These are phyloP conservation scores for Corrigiola litoralis DNA, from an alignment of 179 eudicot genomes.

Conservation along the genomic window DNA sequence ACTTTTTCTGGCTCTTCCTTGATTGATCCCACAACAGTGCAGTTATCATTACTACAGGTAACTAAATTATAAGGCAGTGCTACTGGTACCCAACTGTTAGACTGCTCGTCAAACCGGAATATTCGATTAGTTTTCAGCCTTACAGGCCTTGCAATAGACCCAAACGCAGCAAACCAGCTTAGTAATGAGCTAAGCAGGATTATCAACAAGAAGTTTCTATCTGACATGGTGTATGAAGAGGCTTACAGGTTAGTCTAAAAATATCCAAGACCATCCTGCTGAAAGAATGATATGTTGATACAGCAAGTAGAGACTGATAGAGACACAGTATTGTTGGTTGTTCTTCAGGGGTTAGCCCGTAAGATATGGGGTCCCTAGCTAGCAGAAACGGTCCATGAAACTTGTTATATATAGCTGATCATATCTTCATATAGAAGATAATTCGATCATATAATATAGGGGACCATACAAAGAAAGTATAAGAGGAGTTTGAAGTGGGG, in stretches of 20 bases:
- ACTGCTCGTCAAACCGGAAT: constrained; percentile 56
- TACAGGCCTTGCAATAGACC: constrained; percentile 30
- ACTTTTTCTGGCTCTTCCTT: constrained; percentile 9
- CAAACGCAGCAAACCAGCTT: constrained; percentile 16
- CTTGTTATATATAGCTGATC: constrained; percentile 12
- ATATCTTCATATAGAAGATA: constrained; percentile 11
- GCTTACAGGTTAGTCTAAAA: background rate
- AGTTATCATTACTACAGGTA: constrained; percentile 55
- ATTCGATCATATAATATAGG: constrained; percentile 9
- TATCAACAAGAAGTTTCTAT: constrained; percentile 11
- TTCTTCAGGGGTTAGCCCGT: constrained; percentile 4
- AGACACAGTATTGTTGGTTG: background rate
- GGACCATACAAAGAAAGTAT: constrained; percentile 20
- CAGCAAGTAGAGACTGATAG: background rate
- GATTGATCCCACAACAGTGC: constrained; percentile 56
- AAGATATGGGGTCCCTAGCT: constrained; percentile 27
- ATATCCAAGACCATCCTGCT: background rate
- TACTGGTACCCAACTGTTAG: constrained; percentile 71
- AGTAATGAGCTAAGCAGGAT: constrained; percentile 21
- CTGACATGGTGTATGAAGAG: constrained; percentile 20
- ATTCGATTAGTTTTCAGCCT: constrained; percentile 41
- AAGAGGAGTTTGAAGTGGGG: constrained; percentile 14
- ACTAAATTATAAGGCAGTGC: constrained; percentile 63
- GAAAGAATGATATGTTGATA: background rate
- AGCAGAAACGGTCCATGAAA: constrained; percentile 3